Base-by-base conservation (phyloP, 106 monocot genomes). In the Vanilla planifolia region DNA sequence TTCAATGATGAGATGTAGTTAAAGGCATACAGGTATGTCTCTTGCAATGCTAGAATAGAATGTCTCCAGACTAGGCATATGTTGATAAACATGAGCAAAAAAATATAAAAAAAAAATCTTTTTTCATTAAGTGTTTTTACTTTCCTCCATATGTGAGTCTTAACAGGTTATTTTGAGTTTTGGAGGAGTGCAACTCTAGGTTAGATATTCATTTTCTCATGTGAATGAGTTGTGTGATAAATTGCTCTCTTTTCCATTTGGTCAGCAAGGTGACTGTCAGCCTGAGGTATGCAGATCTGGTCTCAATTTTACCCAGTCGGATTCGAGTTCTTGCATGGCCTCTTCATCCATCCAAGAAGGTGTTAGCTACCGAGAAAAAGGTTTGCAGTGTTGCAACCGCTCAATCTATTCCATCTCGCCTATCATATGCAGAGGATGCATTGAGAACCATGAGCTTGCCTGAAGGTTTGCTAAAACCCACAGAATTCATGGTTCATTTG, bases 231-330 rank as follows among this genome's bases (percentile, higher is more conserved):
- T 37, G 32, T 55, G 52, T 8, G 2, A 17, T 40, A 10, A 37
- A 37, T 13, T 33, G 16, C 35, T 21, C 28, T 20, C 47, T 46
- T 65, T 75, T 36, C 47, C 20, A 50, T 44, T 77, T 62, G 22
- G 71, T 71, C 85, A 92, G 98, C 84, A 92, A 85, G 71, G 81
- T 92, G 68, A 92, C 98, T 24, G 77, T 88, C 36, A 98, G 91
- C 73, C 80, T 98, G 15, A 79, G 98, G 66, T 92, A 98, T 58
- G 75, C 75, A 2, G 98, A 98, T 67, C 92, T 85, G 39, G 48
- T 72, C 45, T 77, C 82, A 41, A 71, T 68, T 28, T 60, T 85
- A 42, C 98, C 98, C 17, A 92, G 79, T 52, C 69, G 79, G 43
- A 79, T 89, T 43, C 82, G 87, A 70, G 98, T 92, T 55, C 67